Base-by-base conservation (phyloP, 805 yeast genomes). In the Isabelozyma rhagii region DNA sequence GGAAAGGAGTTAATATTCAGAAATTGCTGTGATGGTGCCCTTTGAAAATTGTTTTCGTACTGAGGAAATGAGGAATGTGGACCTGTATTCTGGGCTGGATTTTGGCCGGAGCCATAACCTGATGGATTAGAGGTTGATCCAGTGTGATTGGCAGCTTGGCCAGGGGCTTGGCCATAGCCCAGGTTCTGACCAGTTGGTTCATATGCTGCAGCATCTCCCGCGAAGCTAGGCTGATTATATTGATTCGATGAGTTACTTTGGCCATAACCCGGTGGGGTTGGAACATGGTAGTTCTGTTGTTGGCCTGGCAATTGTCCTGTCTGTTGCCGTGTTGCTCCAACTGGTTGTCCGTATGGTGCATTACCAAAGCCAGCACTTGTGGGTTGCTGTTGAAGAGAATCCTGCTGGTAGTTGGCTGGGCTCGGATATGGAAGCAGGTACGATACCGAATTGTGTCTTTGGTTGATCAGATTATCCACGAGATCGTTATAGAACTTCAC, bases 401-500 rank as follows among this genome's bases (percentile, higher is more conserved):
- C 11, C 38, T 42, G n/a, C 10, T 31, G 36, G 50, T 27, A 18
- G 49, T 34, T 18, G 36, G 46, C 44, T 27, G 15, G 14, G 17
- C 21, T 45, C 9, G 52, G 45, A 36, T 52, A 52, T 29, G 53
- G 45, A 2, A 47, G 43, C 28, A 44, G 15, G 49, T 46, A 21
- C 51, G 51, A 47, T 47, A 49, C 18, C 51, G 55, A 4, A 48
- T 51, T 50, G n/a, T 59, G 58, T 50, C 61, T 52, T 42, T 49
- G 60, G 13, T 63, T 51, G 11, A 64, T 66, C 60, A 56, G 63
- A n/a, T 52, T 74, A 57, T 86, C 89, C 69, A 87, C 75, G 46
- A 90, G 67, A 43, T 80, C 79, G 59, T 88, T 89, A 65, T 90
- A 94, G 8, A 79, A 68, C 41, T 79, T 74, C 47, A 87, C 81